A percentile compares a stretch with the other conserved stretches of the same genome.
Evolutionary conservation across 768 basidiomycete genomes (phyloP).

Genomic region (Auriscalpium vulgare): DNA sequence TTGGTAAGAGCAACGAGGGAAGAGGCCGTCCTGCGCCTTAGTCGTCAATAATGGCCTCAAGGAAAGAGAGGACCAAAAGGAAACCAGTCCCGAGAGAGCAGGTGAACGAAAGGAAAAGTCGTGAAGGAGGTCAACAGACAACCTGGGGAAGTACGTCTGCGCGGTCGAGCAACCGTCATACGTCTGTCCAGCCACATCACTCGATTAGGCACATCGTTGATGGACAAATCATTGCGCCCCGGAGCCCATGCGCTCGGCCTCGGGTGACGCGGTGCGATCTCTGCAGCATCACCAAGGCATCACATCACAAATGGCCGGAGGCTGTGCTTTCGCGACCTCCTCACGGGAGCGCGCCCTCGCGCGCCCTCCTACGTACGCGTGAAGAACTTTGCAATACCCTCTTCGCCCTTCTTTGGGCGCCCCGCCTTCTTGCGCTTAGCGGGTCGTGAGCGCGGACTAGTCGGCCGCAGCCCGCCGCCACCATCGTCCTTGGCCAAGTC

Average conservation of each 20-base stretch:
- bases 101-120: neutral
- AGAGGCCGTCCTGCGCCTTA: slow-evolving; percentile 27
- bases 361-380: slow-evolving; percentile 19
- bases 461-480: slow-evolving; percentile 6
- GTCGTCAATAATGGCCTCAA: slow-evolving; percentile 21
- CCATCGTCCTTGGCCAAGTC: slow-evolving; percentile 47
- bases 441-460: slow-evolving; percentile 11
- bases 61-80: slow-evolving; percentile 10
- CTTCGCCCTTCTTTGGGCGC: slow-evolving; percentile 18
- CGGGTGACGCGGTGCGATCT: neutral
- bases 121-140: slow-evolving; percentile 1
- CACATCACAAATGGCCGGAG: neutral
- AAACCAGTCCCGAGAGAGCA: slow-evolving; percentile 11
- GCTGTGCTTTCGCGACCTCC: no score
- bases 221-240: neutral
- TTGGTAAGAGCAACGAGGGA: slow-evolving; percentile 17
- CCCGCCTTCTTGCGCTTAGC: slow-evolving; percentile 25
- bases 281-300: slow-evolving; percentile 1
- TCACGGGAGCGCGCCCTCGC: no score
- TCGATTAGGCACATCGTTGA: neutral
- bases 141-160: neutral
- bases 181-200: slow-evolving; percentile 3
- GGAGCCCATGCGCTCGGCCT: no score
- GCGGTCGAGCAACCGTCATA: neutral
- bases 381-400: slow-evolving; percentile 45